Evolutionary conservation across 176 grass and related monocot genomes (phyloP), one percentile per base, ranked within the genome.

Genomic region (Otatea glauca): DNA sequence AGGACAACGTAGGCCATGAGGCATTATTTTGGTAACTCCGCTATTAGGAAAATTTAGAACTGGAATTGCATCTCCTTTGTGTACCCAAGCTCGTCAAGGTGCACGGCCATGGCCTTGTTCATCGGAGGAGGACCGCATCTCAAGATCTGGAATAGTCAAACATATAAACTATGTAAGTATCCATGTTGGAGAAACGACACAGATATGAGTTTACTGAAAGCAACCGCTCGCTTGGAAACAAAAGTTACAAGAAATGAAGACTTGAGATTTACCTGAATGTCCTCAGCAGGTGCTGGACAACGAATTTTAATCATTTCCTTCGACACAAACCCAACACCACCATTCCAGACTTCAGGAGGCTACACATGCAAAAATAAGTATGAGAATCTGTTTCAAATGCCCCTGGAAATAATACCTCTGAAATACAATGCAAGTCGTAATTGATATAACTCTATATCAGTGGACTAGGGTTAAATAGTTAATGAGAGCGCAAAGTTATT

Each of bases 1-100:
- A 75, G 42, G 25, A 72, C 59, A 34, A 39, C 76, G 64, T 21
- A 37, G 38, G 3, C n/a, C 65, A 25, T 55, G 9, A 7, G n/a
- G 20, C 60, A 62, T 83, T 87, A 83, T 90, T 90, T 27, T 79
- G 10, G 13, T 35, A 41, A 41, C 11, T 60, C 35, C 3, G 1
- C 42, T 7, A 65, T 29, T 25, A 63, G 23, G 7, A 61, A 38
- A 75, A 47, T 76, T 83, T 88, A 94, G 83, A 97, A 94, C 77
- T 98, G 96, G 89, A 98, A 98, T 51, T 96, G 96, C 93, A 96
- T 98, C 81, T 92, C 91, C 88, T 92, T 99, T 42, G 93, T 90
- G 86, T 96, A 96, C 11, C 82, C 88, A 42, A 99, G 87, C 67
- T 91, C 96, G 13, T 99, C 96, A 6, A 99, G 88, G 56, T 94